phyloP scores from a whole-genome alignment of 345 rosid genomes.

The Eucalyptus regnans region DNA sequence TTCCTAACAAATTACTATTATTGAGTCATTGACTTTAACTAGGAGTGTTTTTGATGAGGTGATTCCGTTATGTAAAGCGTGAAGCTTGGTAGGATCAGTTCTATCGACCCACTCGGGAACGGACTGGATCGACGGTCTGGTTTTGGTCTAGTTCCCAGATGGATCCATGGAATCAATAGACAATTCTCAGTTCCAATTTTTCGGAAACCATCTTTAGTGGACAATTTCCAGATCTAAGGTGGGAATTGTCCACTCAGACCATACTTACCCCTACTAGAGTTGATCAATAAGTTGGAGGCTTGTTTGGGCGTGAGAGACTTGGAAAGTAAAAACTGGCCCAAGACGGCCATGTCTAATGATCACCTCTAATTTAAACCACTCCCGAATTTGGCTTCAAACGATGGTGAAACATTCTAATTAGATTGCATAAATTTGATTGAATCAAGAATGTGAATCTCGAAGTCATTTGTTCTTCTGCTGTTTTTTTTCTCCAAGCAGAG shows the following conservation, averaged over 20 bases:
- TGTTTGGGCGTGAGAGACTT: fast-evolving
- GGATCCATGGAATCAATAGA: too few species aligned
- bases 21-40: too few species aligned
- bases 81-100: too few species aligned
- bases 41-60: too few species aligned
- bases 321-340: not conserved
- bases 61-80: too few species aligned
- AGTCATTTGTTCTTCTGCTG: not conserved
- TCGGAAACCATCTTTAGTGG: fast-evolving
- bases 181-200: too few species aligned
- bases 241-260: too few species aligned
- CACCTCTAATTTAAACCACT: not conserved
- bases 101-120: too few species aligned
- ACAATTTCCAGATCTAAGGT: too few species aligned
- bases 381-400: not conserved
- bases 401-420: not conserved
- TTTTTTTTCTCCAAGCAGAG: not conserved
- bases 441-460: not conserved
- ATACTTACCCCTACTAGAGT: not conserved
- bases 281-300: not conserved
- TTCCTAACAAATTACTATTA: too few species aligned
- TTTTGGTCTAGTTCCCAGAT: fast-evolving
- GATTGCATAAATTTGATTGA: not conserved
- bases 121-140: fast-evolving
- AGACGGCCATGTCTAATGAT: not conserved